Evolutionary conservation across 306 rosid genomes (phyloP).

Genomic region (Lotus japonicus): DNA sequence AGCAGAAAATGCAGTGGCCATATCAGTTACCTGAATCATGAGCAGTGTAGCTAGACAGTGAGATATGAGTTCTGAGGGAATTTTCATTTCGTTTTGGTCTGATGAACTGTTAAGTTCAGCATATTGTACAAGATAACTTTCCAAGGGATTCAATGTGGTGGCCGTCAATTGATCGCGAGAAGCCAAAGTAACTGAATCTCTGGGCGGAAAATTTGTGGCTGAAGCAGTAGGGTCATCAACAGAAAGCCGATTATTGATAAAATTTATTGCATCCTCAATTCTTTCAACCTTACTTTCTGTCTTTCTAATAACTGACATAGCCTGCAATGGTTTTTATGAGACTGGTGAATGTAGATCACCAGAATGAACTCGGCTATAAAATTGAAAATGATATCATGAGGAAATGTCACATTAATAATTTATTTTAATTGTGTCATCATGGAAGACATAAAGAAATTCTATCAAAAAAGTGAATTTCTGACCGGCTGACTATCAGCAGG

Average conservation of each 20-base stretch:
- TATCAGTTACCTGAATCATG: conserved; percentile 74
- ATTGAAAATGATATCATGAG: conserved; percentile 5
- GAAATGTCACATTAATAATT: conserved; percentile 2
- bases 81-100: conserved; percentile 51
- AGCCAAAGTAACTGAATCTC: conserved; percentile 39
- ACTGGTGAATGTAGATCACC: conserved; percentile 25
- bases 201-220: conserved; percentile 28
- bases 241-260: conserved; percentile 55
- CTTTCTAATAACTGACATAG: conserved; percentile 48
- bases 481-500: no score
- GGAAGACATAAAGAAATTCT: neutral
- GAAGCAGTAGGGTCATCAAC: conserved; percentile 50
- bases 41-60: conserved; percentile 76
- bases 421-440: conserved; percentile 3
- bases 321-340: conserved; percentile 50
- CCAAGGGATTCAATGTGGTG: conserved; percentile 33
- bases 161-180: conserved; percentile 48
- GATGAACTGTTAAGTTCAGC: conserved; percentile 37
- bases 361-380: neutral
- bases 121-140: conserved; percentile 37
- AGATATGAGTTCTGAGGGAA: conserved; percentile 79
- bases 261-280: conserved; percentile 71
- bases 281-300: conserved; percentile 44
- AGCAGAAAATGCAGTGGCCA: neutral
- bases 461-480: no score